These are phyloP conservation scores for Ephemerocybe angulata DNA, from an alignment of 768 basidiomycete species.

Conservation along the genomic window DNA sequence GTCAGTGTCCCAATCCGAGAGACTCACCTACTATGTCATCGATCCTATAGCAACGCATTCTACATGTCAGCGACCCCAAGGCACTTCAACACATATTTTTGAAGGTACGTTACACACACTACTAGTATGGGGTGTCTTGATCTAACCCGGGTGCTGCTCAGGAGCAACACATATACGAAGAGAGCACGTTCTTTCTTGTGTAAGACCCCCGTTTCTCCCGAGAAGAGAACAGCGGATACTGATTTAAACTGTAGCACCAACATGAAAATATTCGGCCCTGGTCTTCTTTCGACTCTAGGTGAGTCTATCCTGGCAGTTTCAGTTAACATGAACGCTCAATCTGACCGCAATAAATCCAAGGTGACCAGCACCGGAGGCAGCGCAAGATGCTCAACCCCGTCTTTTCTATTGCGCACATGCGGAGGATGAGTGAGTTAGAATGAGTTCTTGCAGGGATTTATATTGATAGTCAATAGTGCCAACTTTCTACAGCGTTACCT, in stretches of 20 bases:
- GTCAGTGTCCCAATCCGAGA: neutral
- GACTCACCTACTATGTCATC: no score
- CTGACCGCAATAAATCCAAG: no score
- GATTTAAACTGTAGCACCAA: slow-evolving; percentile 11
- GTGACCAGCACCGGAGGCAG: slow-evolving; percentile 39
- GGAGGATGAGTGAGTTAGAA: slow-evolving; percentile 32
- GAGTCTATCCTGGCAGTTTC: neutral
- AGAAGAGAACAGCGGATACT: neutral
- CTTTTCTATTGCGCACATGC: slow-evolving; percentile 34
- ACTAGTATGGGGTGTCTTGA: no score
- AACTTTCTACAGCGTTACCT: neutral
- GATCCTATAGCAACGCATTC: slow-evolving; percentile 28
- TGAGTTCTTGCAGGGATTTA: slow-evolving; percentile 8
- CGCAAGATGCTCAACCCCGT: slow-evolving; percentile 37
- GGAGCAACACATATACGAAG: slow-evolving; percentile 26
- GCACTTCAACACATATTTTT: slow-evolving; percentile 43
- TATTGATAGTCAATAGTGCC: slow-evolving; percentile 16
- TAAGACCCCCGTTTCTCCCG: neutral
- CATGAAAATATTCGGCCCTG: slow-evolving; percentile 3
- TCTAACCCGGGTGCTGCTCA: slow-evolving; percentile 8
- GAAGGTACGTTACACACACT: slow-evolving; percentile 28
- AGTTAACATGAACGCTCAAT: no score
- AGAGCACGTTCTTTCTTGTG: slow-evolving; percentile 7
- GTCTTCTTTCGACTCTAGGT: slow-evolving; percentile 6
- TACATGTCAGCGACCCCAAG: slow-evolving; percentile 41